phyloP scores from a whole-genome alignment of 108 stramenopile species.

The Skeletonema tropicum region DNA sequence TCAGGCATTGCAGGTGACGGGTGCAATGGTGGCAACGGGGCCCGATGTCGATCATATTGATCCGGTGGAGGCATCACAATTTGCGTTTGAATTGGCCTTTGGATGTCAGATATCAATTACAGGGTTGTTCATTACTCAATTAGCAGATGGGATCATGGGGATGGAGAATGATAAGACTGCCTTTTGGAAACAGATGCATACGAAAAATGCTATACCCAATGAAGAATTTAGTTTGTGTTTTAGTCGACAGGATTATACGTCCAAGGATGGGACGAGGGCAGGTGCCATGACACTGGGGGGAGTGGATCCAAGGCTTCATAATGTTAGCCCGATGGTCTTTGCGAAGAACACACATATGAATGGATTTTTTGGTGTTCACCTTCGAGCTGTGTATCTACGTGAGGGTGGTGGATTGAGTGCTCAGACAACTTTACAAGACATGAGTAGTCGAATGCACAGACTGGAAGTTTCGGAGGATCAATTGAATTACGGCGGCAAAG shows the following conservation, averaged over 20 bases:
- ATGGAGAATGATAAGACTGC: conserved; percentile 64
- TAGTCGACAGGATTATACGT: conserved; percentile 49
- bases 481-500: conserved; percentile 78
- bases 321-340: conserved; percentile 77
- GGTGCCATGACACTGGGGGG: conserved; percentile 93
- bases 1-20: conserved; percentile 21
- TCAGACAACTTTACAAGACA: conserved; percentile 32
- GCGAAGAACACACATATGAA: conserved; percentile 42
- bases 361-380: conserved; percentile 81
- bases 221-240: conserved; percentile 75
- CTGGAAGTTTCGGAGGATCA: conserved; percentile 23
- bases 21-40: conserved; percentile 2
- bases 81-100: conserved; percentile 81
- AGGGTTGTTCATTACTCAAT: conserved; percentile 93
- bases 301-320: conserved; percentile 72
- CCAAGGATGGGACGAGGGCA: conserved; percentile 64
- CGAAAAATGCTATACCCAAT: conserved; percentile 42
- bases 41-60: conserved; percentile 50
- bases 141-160: conserved; percentile 97
- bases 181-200: conserved; percentile 81
- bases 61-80: conserved; percentile 56
- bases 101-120: conserved; percentile 92
- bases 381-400: conserved; percentile 70
- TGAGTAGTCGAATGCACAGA: conserved; percentile 10
- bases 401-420: conserved; percentile 51